A percentile compares a stretch with the other conserved stretches of the same genome.
Conservation (phyloP, 176 grass and related monocot species). For the Triticum dicoccoides region DNA sequence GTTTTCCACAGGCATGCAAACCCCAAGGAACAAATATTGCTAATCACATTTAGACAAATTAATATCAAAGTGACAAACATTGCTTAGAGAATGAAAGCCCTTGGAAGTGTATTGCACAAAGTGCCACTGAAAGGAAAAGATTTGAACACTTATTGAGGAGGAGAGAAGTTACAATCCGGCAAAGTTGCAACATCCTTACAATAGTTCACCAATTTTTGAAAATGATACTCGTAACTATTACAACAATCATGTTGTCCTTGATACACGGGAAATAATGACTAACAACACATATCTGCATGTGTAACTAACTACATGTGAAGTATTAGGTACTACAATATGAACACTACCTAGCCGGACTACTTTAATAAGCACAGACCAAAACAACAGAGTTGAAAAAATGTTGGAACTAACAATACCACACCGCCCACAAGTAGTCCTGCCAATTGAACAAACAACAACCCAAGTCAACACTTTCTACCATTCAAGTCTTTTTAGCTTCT, state of each 20-base stretch:
- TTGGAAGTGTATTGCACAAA: conserved; percentile 3
- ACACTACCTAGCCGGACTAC: too few relatives aligned
- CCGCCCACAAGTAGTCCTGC: too few relatives aligned
- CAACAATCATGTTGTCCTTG: too few relatives aligned
- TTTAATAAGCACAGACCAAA: neutral
- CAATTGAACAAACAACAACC: too few relatives aligned
- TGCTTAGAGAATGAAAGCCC: neutral
- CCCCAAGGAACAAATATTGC: neutral
- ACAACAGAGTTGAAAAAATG: too few relatives aligned
- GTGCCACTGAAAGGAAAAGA: neutral
- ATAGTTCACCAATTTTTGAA: neutral
- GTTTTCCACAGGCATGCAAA: neutral
- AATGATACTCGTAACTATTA: neutral
- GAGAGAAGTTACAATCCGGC: neutral
- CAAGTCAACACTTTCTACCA: too few relatives aligned
- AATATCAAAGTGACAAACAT: neutral
- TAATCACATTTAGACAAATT: neutral
- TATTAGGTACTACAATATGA: too few relatives aligned
- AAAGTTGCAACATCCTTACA: conserved; percentile 22
- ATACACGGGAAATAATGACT: neutral
- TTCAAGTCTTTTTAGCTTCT: too few relatives aligned
- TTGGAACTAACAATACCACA: too few relatives aligned
- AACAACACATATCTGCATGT: too few relatives aligned
- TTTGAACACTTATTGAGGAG: neutral
- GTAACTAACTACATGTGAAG: too few relatives aligned